Base-by-base conservation (phyloP, 306 rosid species). In the Cercis canadensis region DNA sequence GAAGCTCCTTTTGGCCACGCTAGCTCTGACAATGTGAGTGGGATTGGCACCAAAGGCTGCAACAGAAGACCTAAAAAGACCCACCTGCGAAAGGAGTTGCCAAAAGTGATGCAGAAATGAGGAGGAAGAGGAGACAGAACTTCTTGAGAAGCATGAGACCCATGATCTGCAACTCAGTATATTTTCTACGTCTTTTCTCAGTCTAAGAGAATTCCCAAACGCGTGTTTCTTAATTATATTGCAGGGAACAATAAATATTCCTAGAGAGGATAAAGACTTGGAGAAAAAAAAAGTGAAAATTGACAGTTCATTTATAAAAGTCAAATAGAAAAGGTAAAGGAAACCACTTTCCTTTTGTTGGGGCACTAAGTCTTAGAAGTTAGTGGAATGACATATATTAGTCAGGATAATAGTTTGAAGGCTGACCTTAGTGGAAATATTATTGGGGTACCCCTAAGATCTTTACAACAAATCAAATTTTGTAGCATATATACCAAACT, bases 311-410 rank as follows among this genome's bases (percentile, higher is more conserved):
- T 67, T 24, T 57, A 71, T 57, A 16, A 56, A 78, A 83, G 78
- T 88, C 65, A 76, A 79, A 72, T 49, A 36, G 39, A 69, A 86
- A 88, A 86, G 88, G 73, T 73, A 69, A 84, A 55, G 70, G 55
- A 80, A 78, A 70, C 91, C 92, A 74, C 94, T 87, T 87, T 87
- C 83, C 83, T 74, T 69, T 84, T 84, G 97, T 87, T 84, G 97
- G 87, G 81, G 86, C 97, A 85, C 89, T 72, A 87, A 78, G 83
- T 84, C 84, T 77, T 67, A 45, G 15, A 67, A 78, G 82, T 80
- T 72, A 86, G 94, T 87, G 92, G 90, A 71, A 58, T 70, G 45
- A 36, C 74, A 45, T 69, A 18, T 29, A 62, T 43, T 71, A 80
- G 67, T 78, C 43, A 74, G 62, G 77, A 73, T 76, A 72, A 73